A percentile compares a stretch with the other conserved stretches of the same genome.
Conservation (phyloP, 2,329 filamentous ascomycete genomes). For the Botrytis tulipae region DNA sequence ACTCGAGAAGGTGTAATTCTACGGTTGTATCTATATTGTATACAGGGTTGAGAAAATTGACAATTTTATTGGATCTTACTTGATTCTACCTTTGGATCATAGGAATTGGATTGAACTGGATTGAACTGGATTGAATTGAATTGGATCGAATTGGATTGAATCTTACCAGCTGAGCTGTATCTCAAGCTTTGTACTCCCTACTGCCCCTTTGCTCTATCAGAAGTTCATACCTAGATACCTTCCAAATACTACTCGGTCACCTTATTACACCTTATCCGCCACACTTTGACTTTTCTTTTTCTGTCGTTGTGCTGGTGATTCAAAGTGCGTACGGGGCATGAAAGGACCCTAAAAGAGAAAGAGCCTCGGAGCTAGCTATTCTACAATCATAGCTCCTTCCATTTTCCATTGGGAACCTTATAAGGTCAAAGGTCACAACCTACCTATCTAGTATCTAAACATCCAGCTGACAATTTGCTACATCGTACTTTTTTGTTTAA, state of each 20-base stretch:
- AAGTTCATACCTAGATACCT: not conserved
- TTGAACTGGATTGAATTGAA: not conserved
- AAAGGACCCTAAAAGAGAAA: not conserved
- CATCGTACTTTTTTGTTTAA: not conserved
- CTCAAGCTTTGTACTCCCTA: not conserved
- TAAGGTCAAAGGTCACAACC: not conserved
- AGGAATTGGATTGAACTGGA: not conserved
- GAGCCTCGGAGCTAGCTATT: conserved; percentile 9
- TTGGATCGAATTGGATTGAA: not conserved
- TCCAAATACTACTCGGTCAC: not conserved
- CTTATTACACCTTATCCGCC: not conserved
- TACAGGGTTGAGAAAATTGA: not conserved
- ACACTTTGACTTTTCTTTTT: not conserved
- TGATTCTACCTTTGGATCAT: not conserved
- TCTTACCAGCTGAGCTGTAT: not conserved
- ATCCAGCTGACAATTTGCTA: not conserved
- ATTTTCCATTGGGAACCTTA: not conserved
- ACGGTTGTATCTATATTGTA: not conserved
- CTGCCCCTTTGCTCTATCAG: not conserved
- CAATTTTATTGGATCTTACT: not conserved
- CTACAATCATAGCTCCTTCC: not conserved
- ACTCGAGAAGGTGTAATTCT: not conserved
- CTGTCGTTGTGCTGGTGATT: not conserved
- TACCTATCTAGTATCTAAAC: not conserved
- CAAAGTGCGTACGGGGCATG: not conserved